Evolutionary conservation across 495 filamentous ascomycete species (phyloP).

Genomic region (Hypoxylon rickii): DNA sequence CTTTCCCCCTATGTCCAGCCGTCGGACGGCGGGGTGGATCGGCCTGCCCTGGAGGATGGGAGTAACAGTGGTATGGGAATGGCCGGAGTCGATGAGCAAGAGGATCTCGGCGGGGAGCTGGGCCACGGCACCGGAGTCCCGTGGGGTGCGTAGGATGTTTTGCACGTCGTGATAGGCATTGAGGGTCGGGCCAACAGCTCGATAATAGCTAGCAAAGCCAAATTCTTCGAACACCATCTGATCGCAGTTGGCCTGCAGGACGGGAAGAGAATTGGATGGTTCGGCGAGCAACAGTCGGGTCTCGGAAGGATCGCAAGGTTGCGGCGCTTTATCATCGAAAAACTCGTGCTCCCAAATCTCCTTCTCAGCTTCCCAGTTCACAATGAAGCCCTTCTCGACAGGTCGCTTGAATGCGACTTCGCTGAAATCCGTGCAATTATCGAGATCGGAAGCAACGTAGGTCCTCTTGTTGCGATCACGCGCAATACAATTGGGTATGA

Average conservation of each 20-base stretch:
- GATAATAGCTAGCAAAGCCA: conserved; percentile 85
- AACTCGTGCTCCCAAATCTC: conserved; percentile 95
- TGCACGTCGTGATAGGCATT: conserved; percentile 86
- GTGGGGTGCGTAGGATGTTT: conserved; percentile 59
- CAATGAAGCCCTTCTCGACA: conserved; percentile 92
- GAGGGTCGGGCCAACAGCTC: conserved; percentile 69
- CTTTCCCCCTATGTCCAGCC: conserved; percentile 91
- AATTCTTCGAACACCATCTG: conserved; percentile 98
- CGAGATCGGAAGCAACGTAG: conserved; percentile 81
- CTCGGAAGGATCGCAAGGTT: conserved; percentile 73
- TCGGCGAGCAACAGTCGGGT: conserved; percentile 86
- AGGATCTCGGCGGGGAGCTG: conserved; percentile 74
- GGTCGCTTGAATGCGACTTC: conserved; percentile 86
- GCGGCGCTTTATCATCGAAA: conserved; percentile 71
- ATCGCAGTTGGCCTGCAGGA: conserved; percentile 85
- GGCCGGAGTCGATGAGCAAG: conserved; percentile 86
- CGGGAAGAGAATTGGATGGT: conserved; percentile 82
- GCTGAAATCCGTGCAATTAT: conserved; percentile 83
- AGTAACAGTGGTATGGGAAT: conserved; percentile 91
- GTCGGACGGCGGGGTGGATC: conserved; percentile 78
- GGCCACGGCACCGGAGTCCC: conserved; percentile 47
- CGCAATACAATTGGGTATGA: conserved; percentile 87
- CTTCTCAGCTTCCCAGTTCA: conserved; percentile 96
- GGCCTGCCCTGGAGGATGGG: conserved; percentile 82
- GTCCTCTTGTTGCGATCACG: conserved; percentile 77